These are phyloP conservation scores for Rhamnella rubrinervis DNA, from an alignment of 331 rosid genomes.

Conservation along the genomic window DNA sequence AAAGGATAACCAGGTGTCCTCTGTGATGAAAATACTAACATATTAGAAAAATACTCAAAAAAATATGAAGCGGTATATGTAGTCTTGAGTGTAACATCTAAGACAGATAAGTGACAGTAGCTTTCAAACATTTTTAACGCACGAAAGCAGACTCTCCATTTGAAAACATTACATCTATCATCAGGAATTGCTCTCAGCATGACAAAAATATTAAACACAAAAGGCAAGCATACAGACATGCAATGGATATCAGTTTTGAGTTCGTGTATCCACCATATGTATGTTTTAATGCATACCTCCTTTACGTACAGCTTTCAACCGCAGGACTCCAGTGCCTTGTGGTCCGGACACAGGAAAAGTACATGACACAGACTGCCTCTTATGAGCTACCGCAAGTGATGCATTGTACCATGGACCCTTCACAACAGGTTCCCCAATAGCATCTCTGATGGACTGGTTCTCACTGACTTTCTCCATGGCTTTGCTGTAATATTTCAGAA, in stretches of 20 bases:
- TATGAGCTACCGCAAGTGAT: slow-evolving; percentile 88
- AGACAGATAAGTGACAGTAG: not conserved
- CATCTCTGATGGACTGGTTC: slow-evolving; percentile 62
- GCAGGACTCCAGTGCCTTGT: slow-evolving; percentile 70
- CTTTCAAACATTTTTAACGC: not conserved
- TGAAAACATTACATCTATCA: not conserved
- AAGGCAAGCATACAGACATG: too few relatives aligned
- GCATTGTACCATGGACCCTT: slow-evolving; percentile 98
- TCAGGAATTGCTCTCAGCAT: not conserved
- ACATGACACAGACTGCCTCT: slow-evolving; percentile 87
- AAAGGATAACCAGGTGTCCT: slow-evolving; percentile 70
- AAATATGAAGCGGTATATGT: not conserved
- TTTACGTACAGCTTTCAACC: slow-evolving; percentile 78
- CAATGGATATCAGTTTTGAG: not conserved
- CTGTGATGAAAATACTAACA: slow-evolving; percentile 35
- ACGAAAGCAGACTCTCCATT: too few relatives aligned
- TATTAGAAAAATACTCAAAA: not conserved
- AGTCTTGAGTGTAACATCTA: slow-evolving; percentile 1
- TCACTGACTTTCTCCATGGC: slow-evolving; percentile 76
- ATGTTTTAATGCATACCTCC: slow-evolving; percentile 55
- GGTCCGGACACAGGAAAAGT: slow-evolving; percentile 92
- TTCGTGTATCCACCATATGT: too few relatives aligned
- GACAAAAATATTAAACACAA: not conserved
- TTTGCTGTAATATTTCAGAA: slow-evolving; percentile 57
- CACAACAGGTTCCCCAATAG: slow-evolving; percentile 83